Conservation (phyloP, 345 rosid species). For the Microthlaspi erraticum region DNA sequence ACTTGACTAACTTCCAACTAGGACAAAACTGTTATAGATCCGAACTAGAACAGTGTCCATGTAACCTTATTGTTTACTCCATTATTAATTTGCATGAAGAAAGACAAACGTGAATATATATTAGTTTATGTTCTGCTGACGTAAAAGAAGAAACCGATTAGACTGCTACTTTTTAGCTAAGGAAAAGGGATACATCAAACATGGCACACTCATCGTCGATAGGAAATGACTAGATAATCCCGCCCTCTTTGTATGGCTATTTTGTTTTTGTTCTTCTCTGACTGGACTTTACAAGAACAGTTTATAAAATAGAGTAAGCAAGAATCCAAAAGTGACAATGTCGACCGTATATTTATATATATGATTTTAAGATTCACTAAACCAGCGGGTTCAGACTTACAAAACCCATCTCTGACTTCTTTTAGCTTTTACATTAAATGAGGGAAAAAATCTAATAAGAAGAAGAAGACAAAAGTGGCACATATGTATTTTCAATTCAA, state of each 20-base stretch:
- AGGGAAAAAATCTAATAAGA: neutral
- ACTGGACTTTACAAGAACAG: neutral
- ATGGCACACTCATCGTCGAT: neutral
- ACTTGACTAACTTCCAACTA: neutral
- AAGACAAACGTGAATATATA: neutral
- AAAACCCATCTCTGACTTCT: constrained; percentile 21
- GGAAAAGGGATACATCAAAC: constrained; percentile 7
- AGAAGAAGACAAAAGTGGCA: constrained; percentile 14
- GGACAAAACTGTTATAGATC: neutral
- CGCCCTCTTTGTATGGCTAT: too few relatives aligned
- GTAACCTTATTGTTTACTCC: too few relatives aligned
- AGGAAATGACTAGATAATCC: neutral
- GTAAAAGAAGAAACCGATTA: constrained; percentile 5
- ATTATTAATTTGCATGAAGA: neutral
- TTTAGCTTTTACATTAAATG: constrained; percentile 26
- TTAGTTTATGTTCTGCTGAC: constrained; percentile 1
- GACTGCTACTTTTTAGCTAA: constrained; percentile 3
- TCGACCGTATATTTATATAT: constrained; percentile 8
- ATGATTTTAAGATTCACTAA: constrained; percentile 7
- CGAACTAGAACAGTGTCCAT: neutral
- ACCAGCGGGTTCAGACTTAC: constrained; percentile 27
- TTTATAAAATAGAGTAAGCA: neutral
- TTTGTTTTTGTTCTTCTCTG: neutral
- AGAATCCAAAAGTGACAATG: constrained; percentile 6
- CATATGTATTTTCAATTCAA: neutral